Conservation (phyloP, 179 eudicot species). For the Silene vulgaris region DNA sequence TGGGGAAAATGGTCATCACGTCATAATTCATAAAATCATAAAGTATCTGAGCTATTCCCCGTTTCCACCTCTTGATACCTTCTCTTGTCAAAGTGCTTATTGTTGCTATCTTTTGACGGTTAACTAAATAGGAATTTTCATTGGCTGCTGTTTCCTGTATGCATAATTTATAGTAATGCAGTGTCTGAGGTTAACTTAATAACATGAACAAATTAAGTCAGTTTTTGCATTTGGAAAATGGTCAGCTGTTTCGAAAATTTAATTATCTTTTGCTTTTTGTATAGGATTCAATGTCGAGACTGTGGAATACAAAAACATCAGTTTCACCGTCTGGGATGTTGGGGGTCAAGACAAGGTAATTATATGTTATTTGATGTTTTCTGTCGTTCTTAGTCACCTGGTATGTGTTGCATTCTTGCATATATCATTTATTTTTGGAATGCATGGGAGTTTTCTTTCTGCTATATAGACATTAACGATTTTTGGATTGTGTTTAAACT, state of each 20-base stretch:
- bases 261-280: neutral
- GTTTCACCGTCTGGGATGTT: conserved; percentile 68
- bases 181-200: neutral
- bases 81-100: neutral
- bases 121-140: neutral
- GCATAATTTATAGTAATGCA: neutral
- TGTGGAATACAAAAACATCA: conserved; percentile 57
- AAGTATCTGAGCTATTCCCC: no score
- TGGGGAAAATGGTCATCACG: no score
- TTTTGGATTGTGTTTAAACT: no score
- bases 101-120: neutral
- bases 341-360: conserved; percentile 69
- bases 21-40: no score
- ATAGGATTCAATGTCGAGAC: conserved; percentile 59
- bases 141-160: neutral
- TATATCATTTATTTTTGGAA: no score
- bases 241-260: neutral
- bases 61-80: no score
- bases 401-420: no score
- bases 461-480: neutral
- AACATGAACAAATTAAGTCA: neutral
- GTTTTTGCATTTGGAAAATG: neutral
- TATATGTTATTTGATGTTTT: neutral
- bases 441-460: neutral
- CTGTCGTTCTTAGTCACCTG: neutral